These are phyloP conservation scores for Fusarium hostae DNA, from an alignment of 2,329 filamentous ascomycete genomes.

Conservation along the genomic window DNA sequence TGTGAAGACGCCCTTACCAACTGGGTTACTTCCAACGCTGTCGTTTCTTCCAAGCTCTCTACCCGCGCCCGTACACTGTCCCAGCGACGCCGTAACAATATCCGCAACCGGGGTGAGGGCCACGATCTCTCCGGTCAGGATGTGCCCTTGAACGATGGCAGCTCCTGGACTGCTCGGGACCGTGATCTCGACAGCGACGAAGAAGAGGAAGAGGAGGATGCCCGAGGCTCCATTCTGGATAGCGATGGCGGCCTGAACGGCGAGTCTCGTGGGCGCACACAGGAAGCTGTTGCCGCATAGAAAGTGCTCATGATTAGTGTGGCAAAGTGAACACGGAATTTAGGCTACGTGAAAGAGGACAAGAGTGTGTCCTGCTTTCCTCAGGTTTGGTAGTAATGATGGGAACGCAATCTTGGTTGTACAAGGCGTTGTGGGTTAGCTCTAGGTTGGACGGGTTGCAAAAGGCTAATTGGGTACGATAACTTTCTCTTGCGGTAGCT, in stretches of 20 bases:
- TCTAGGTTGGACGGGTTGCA: constrained; percentile 33
- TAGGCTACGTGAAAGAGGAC: not conserved
- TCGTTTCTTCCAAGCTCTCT: constrained; percentile 87
- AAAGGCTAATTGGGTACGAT: constrained; percentile 40
- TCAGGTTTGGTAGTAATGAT: constrained; percentile 31
- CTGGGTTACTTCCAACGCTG: constrained; percentile 92
- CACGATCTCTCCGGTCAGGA: constrained; percentile 88
- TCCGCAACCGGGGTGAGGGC: constrained; percentile 75
- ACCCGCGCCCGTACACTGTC: constrained; percentile 88
- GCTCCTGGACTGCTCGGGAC: constrained; percentile 85
- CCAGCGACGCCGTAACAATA: constrained; percentile 81
- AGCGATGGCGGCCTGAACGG: constrained; percentile 65
- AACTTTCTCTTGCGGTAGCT: constrained; percentile 40
- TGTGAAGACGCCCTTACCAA: constrained; percentile 97
- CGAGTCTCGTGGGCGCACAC: constrained; percentile 66
- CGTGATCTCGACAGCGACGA: constrained; percentile 73
- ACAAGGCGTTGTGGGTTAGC: constrained; percentile 45
- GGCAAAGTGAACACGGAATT: constrained; percentile 9
- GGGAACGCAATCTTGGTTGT: constrained; percentile 36
- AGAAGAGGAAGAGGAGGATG: constrained; percentile 70
- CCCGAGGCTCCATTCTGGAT: constrained; percentile 61
- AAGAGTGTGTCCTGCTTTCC: not conserved
- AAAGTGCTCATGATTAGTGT: constrained; percentile 11
- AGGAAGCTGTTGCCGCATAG: constrained; percentile 62
- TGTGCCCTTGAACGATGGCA: constrained; percentile 77